These are phyloP conservation scores for Kurtzmaniella quercitrusa DNA, from an alignment of 1,139 yeast genomes.

Conservation along the genomic window DNA sequence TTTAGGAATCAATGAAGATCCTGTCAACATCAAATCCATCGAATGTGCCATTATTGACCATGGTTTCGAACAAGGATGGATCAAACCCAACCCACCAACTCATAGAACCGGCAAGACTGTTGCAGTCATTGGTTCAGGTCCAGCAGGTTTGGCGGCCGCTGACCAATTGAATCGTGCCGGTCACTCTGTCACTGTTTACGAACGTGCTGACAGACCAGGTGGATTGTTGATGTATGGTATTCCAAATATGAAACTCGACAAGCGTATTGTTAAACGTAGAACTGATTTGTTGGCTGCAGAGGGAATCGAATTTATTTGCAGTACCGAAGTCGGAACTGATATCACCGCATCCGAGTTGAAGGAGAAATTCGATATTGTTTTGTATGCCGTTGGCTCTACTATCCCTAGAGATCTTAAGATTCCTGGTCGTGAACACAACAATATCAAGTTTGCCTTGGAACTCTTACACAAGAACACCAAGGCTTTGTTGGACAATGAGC, in stretches of 20 bases:
- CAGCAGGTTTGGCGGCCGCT: conserved; percentile 94
- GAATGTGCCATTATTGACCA: conserved; percentile 96
- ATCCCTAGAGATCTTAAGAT: conserved; percentile 92
- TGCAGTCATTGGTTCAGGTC: conserved; percentile 94
- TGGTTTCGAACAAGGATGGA: conserved; percentile 97
- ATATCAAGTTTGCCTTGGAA: conserved; percentile 94
- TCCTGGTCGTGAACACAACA: conserved; percentile 88
- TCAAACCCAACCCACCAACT: conserved; percentile 76
- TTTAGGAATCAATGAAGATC: conserved; percentile 87
- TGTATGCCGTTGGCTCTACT: conserved; percentile 94
- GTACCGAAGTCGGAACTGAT: conserved; percentile 82
- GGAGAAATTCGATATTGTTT: conserved; percentile 69
- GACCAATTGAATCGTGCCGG: conserved; percentile 97
- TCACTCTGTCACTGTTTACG: conserved; percentile 85
- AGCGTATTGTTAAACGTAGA: conserved; percentile 88
- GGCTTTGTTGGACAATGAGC: conserved; percentile 77
- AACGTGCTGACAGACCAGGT: conserved; percentile 93
- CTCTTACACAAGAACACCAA: conserved; percentile 84
- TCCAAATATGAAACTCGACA: conserved; percentile 98
- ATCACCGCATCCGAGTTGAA: conserved; percentile 66
- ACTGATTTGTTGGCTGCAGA: conserved; percentile 86
- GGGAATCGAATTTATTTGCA: conserved; percentile 76
- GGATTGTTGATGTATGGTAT: conserved; percentile 98
- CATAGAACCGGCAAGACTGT: conserved; percentile 78
- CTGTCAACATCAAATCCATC: conserved; percentile 94